phyloP scores from a whole-genome alignment of 148 eudicot genomes.

The Hydrangea macrophylla region DNA sequence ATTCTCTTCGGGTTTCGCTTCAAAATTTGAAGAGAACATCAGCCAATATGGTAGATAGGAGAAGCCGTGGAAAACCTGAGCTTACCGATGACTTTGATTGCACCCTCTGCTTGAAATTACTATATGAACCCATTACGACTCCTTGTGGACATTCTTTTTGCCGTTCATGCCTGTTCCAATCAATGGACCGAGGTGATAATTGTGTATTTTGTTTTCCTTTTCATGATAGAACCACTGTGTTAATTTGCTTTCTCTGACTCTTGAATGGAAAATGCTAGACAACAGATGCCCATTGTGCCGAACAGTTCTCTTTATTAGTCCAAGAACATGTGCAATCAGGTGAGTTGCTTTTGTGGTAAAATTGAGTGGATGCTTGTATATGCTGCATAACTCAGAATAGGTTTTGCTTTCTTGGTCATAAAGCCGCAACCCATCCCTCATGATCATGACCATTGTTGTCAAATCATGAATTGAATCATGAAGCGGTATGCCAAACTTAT shows the following conservation, averaged over 20 bases:
- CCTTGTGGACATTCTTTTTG: slow-evolving; percentile 98
- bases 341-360: slow-evolving; percentile 24
- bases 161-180: slow-evolving; percentile 91
- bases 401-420: slow-evolving; percentile 3
- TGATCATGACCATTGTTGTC: no score
- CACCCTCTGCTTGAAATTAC: slow-evolving; percentile 85
- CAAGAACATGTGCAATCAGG: slow-evolving; percentile 81
- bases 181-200: slow-evolving; percentile 86
- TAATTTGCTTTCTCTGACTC: slow-evolving; percentile 13
- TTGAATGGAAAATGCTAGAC: slow-evolving; percentile 40
- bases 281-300: slow-evolving; percentile 92
- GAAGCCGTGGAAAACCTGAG: slow-evolving; percentile 55
- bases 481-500: no score
- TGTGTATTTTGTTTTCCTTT: slow-evolving; percentile 9
- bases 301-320: slow-evolving; percentile 78
- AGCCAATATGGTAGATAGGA: slow-evolving; percentile 32
- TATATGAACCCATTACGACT: slow-evolving; percentile 96
- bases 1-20: slow-evolving; percentile 60
- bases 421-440: neutral
- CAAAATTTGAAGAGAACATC: slow-evolving; percentile 48
- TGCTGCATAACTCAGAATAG: no score
- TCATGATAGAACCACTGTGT: neutral
- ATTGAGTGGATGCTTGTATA: neutral
- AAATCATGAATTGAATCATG: no score
- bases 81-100: slow-evolving; percentile 93